Conservation (phyloP, 192 early-diverging fungal genomes). For the Dissophora ornata region DNA sequence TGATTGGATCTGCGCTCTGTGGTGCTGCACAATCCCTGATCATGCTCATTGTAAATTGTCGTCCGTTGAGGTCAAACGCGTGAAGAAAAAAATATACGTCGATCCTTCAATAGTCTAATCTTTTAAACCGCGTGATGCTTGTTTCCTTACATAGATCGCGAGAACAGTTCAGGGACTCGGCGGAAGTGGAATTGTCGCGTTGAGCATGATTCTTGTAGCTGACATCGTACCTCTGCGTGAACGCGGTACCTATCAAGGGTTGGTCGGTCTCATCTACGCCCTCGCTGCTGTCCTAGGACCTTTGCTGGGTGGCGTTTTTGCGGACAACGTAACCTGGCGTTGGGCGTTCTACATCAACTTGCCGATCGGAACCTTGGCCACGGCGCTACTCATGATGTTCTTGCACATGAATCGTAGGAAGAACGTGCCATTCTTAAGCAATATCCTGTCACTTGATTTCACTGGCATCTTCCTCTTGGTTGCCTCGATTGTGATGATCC, state of each 20-base stretch:
- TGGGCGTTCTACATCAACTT: conserved; percentile 58
- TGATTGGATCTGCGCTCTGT: not conserved
- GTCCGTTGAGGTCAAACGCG: too few relatives aligned
- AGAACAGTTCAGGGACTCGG: conserved; percentile 70
- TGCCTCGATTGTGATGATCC: conserved; percentile 35
- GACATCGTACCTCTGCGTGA: conserved; percentile 69
- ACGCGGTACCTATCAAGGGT: conserved; percentile 66
- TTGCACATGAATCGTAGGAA: conserved; percentile 18
- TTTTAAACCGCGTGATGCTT: conserved; percentile 23
- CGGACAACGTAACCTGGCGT: conserved; percentile 53
- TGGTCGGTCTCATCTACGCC: conserved; percentile 67
- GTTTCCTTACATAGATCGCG: conserved; percentile 14
- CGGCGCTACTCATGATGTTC: conserved; percentile 17
- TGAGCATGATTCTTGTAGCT: conserved; percentile 71
- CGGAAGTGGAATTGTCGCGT: conserved; percentile 63
- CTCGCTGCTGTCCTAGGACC: conserved; percentile 61
- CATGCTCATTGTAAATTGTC: not conserved
- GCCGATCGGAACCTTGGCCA: conserved; percentile 26
- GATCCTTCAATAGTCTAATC: conserved; percentile 41
- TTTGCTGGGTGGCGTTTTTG: conserved; percentile 53
- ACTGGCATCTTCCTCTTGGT: conserved; percentile 49
- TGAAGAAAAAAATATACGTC: too few relatives aligned
- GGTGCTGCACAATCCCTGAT: not conserved
- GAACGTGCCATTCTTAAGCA: conserved; percentile 11
- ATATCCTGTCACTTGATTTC: conserved; percentile 35